Evolutionary conservation across 2,329 filamentous ascomycete species (phyloP).

Genomic region (Delphinella strobiligena): DNA sequence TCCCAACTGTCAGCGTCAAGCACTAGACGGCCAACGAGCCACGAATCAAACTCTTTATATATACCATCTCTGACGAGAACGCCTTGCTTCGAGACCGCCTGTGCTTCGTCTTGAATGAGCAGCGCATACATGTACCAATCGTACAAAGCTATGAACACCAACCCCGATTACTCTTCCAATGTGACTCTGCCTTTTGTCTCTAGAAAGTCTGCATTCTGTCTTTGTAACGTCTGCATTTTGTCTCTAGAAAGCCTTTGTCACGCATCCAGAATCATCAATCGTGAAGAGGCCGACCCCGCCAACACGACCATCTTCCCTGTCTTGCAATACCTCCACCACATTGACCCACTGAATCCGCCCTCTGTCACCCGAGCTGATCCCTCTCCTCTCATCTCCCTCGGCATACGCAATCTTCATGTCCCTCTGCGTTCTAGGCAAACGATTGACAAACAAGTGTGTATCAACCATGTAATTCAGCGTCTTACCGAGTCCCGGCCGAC

Average conservation of each 20-base stretch:
- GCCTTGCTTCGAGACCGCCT: not conserved
- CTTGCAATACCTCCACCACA: constrained; percentile 33
- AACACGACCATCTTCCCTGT: constrained; percentile 24
- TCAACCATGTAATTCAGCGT: constrained; percentile 26
- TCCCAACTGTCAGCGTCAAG: constrained; percentile 23
- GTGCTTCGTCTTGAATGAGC: not conserved
- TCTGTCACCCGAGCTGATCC: constrained; percentile 2
- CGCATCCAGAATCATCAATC: constrained; percentile 3
- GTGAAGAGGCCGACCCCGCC: constrained; percentile 26
- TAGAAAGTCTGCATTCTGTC: not conserved
- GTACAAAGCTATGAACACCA: too few species aligned
- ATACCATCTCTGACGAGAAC: too few species aligned
- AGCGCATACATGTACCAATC: too few species aligned
- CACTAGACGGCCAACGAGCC: constrained; percentile 14
- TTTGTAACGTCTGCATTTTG: not conserved
- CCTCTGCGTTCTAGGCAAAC: constrained; percentile 20
- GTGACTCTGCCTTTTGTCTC: not conserved
- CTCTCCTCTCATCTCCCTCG: too few species aligned
- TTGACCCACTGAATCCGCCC: constrained; percentile 17
- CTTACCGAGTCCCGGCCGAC: constrained; percentile 26
- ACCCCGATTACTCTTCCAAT: too few species aligned
- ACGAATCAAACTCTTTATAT: too few species aligned
- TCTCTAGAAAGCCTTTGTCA: not conserved
- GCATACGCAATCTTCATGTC: constrained; percentile 25
- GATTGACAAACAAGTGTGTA: constrained; percentile 28